phyloP scores from a whole-genome alignment of 805 yeast species.

The Candida arabinofermentans region DNA sequence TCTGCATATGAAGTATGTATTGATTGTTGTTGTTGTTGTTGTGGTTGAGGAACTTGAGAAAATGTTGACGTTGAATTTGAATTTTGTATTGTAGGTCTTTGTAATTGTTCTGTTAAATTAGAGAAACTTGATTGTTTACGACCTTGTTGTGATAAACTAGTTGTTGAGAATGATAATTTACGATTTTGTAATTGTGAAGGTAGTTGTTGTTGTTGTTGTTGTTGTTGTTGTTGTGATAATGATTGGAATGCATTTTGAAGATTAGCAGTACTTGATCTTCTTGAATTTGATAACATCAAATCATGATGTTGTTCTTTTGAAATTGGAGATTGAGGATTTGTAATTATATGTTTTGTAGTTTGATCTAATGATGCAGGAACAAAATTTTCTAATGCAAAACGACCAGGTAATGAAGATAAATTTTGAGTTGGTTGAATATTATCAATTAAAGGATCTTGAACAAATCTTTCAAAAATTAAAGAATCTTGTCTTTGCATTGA shows the following conservation, averaged over 20 bases:
- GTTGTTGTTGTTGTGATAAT: constrained; percentile 13
- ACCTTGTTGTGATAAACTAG: constrained; percentile 13
- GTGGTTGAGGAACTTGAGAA: constrained; percentile 8
- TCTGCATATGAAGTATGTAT: constrained; percentile 88
- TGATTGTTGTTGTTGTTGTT: constrained; percentile 4
- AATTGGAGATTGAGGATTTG: constrained; percentile 1
- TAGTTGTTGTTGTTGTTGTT: too few relatives aligned
- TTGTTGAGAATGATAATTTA: constrained; percentile 16
- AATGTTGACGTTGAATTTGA: constrained; percentile 10
- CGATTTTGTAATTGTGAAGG: constrained; percentile 15
- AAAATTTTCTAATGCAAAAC: constrained; percentile 44
- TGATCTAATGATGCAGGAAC: constrained; percentile 53
- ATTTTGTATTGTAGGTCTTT: constrained; percentile 10
- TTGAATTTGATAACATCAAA: constrained; percentile 41
- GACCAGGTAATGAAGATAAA: constrained; percentile 31
- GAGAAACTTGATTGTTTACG: constrained; percentile 21
- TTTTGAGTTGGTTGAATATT: constrained; percentile 24
- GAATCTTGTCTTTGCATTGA: constrained; percentile 31
- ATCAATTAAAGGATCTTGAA: constrained; percentile 49
- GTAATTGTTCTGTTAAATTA: constrained; percentile 25
- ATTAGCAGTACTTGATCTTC: constrained; percentile 53
- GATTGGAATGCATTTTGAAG: constrained; percentile 33
- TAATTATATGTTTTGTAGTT: constrained; percentile 24
- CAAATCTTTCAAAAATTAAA: constrained; percentile 62
- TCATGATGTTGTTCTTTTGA: constrained; percentile 32